Evolutionary conservation across 164 flowering plant species (phyloP).

Genomic region (Euptelea pleiosperma): DNA sequence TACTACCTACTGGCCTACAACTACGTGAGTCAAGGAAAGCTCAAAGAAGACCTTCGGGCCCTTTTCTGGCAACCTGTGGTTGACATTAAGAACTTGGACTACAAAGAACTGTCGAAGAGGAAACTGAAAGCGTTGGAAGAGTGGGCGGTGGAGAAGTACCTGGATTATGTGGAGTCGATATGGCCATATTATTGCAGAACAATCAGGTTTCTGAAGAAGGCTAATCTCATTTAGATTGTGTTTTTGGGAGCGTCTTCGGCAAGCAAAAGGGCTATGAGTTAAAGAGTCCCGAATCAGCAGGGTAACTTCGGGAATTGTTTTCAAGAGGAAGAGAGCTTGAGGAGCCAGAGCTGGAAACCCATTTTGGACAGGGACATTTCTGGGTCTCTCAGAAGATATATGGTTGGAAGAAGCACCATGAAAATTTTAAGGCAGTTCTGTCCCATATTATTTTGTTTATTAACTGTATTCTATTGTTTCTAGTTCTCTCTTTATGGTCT

Average conservation of each 20-base stretch:
- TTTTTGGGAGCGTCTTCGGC: neutral
- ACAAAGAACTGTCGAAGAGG: conserved; percentile 32
- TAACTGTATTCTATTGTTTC: neutral
- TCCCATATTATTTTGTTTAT: neutral
- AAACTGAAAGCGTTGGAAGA: conserved; percentile 39
- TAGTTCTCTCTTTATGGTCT: neutral
- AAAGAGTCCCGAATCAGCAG: neutral
- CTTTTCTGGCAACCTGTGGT: conserved; percentile 46
- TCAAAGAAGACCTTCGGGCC: conserved; percentile 36
- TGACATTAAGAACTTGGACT: conserved; percentile 45
- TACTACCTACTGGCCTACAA: conserved; percentile 32
- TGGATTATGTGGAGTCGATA: conserved; percentile 62
- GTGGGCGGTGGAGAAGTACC: conserved; percentile 54
- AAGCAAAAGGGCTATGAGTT: neutral
- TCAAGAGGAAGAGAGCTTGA: conserved; percentile 1
- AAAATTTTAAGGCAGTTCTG: too few species aligned
- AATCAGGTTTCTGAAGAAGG: conserved; percentile 72
- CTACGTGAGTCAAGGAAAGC: conserved; percentile 50
- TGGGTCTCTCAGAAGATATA: neutral
- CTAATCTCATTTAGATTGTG: conserved; percentile 52
- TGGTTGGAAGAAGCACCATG: too few species aligned
- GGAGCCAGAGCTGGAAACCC: neutral
- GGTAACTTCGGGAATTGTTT: neutral
- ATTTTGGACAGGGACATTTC: neutral
- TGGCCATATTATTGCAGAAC: conserved; percentile 87